These are phyloP conservation scores for Penicillium occitanis DNA, from an alignment of 2,329 filamentous ascomycete genomes.

Conservation along the genomic window DNA sequence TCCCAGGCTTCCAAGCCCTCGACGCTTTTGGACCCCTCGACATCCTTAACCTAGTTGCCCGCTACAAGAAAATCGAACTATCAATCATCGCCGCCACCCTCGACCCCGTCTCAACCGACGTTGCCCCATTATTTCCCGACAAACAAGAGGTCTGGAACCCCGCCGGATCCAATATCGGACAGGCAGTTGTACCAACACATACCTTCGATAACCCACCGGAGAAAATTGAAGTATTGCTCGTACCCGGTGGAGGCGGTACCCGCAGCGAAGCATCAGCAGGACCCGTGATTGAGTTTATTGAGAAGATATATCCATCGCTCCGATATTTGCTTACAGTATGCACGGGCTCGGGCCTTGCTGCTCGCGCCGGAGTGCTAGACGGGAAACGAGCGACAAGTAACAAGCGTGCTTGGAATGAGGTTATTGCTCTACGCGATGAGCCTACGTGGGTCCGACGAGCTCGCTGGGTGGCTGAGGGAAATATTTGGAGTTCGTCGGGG, in stretches of 20 bases:
- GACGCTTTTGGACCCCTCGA: slow-evolving; percentile 19
- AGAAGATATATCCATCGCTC: slow-evolving; percentile 48
- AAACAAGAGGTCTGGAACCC: slow-evolving; percentile 18
- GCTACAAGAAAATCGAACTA: slow-evolving; percentile 16
- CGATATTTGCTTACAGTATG: slow-evolving; percentile 64
- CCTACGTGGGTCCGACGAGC: slow-evolving; percentile 63
- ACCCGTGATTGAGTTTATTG: slow-evolving; percentile 50
- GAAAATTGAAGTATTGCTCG: slow-evolving; percentile 61
- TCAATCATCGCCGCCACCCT: slow-evolving; percentile 19
- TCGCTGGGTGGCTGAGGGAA: slow-evolving; percentile 65
- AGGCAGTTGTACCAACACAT: slow-evolving; percentile 51
- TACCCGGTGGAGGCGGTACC: slow-evolving; percentile 62
- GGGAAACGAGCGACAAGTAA: slow-evolving; percentile 65
- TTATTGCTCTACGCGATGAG: slow-evolving; percentile 49
- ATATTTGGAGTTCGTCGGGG: slow-evolving; percentile 66
- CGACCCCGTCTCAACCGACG: slow-evolving; percentile 17
- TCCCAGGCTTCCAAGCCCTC: slow-evolving; percentile 20
- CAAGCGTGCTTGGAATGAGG: slow-evolving; percentile 57
- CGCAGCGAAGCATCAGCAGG: slow-evolving; percentile 31
- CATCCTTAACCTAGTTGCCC: slow-evolving; percentile 15
- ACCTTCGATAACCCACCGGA: slow-evolving; percentile 55
- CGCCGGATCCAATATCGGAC: slow-evolving; percentile 24
- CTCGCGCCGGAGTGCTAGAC: slow-evolving; percentile 60
- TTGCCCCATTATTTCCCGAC: slow-evolving; percentile 10
- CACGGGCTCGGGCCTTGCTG: slow-evolving; percentile 62